A percentile compares a stretch with the other conserved stretches of the same genome.
phyloP scores from a whole-genome alignment of 306 rosid species.

The Luffa acutangula region DNA sequence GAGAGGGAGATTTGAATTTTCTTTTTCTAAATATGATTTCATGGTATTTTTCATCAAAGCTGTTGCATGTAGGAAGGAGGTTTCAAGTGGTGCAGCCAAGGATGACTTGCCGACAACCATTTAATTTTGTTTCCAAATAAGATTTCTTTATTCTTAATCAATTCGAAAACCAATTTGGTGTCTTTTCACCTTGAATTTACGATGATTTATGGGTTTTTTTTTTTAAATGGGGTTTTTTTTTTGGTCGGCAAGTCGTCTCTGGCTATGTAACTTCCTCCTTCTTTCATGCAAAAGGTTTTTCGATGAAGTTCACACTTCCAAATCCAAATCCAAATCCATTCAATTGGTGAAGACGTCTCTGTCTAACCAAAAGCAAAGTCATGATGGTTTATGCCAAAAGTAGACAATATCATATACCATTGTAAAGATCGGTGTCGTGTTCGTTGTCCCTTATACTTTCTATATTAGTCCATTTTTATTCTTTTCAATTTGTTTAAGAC shows the following conservation, averaged over 20 bases:
- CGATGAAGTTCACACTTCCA: constrained; percentile 18
- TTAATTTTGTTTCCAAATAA: background rate
- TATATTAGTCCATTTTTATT: no score
- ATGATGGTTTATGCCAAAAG: no score
- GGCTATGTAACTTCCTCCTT: constrained; percentile 61
- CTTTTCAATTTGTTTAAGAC: background rate
- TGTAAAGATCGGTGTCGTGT: no score
- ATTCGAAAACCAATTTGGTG: no score
- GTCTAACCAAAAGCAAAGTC: no score
- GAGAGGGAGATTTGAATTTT: background rate
- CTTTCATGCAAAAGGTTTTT: constrained; percentile 59
- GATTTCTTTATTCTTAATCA: background rate
- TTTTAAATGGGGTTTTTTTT: background rate
- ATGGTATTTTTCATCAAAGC: constrained; percentile 30
- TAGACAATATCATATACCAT: no score
- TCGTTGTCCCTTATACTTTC: no score
- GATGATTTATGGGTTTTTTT: background rate
- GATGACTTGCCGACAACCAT: constrained; percentile 88
- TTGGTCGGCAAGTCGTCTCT: constrained; percentile 67
- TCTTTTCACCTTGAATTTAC: no score
- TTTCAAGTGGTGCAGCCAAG: constrained; percentile 76
- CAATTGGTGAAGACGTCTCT: background rate
- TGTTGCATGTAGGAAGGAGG: constrained; percentile 94
- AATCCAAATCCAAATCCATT: background rate
- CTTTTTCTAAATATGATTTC: background rate